These are phyloP conservation scores for Salix udensis DNA, from an alignment of 345 rosid species.

Conservation along the genomic window DNA sequence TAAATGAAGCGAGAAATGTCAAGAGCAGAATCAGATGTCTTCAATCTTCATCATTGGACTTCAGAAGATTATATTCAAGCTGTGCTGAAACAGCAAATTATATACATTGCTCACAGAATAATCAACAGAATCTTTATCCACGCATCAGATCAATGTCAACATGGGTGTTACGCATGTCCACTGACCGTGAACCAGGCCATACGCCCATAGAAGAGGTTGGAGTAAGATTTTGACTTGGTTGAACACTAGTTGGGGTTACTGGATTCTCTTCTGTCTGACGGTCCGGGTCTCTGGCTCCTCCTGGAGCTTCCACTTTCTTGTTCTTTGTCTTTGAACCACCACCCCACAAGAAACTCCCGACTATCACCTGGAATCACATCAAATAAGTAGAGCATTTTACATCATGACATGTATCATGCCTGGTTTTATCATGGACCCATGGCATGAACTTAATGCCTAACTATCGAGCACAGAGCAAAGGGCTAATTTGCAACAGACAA, in stretches of 20 bases:
- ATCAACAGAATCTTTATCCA: constrained; percentile 40
- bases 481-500: neutral
- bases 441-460: neutral
- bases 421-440: neutral
- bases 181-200: constrained; percentile 70
- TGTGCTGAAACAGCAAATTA: constrained; percentile 30
- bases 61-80: constrained; percentile 27
- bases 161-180: constrained; percentile 67
- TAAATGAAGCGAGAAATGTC: constrained; percentile 25
- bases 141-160: constrained; percentile 90
- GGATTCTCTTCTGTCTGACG: constrained; percentile 41
- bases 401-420: neutral
- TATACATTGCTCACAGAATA: constrained; percentile 30
- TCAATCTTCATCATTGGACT: constrained; percentile 16
- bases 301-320: constrained; percentile 58
- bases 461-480: neutral
- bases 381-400: neutral
- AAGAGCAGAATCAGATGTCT: constrained; percentile 22
- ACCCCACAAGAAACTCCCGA: constrained; percentile 87
- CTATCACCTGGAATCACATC: constrained; percentile 57
- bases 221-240: constrained; percentile 59
- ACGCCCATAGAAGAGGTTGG: constrained; percentile 48
- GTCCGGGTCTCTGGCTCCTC: constrained; percentile 38
- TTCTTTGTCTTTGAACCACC: constrained; percentile 67
- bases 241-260: constrained; percentile 35